phyloP scores from a whole-genome alignment of 306 rosid genomes.

The Albizia julibrissin region DNA sequence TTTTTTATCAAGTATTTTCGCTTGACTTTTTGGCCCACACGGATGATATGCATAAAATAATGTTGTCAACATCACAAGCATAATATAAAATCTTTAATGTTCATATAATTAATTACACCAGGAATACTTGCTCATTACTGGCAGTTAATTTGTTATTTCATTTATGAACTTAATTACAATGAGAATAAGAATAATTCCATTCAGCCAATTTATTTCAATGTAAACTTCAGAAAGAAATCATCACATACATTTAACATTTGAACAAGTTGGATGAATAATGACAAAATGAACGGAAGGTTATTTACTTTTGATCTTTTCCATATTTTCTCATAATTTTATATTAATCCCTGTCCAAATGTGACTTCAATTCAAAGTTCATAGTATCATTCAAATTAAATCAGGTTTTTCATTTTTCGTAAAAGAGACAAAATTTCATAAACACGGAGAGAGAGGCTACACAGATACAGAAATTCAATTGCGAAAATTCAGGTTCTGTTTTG shows the following conservation, averaged over 20 bases:
- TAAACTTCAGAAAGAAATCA: neutral
- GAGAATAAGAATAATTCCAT: neutral
- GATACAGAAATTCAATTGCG: neutral
- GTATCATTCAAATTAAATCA: neutral
- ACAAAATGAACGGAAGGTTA: neutral
- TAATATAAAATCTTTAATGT: neutral
- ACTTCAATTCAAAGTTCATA: neutral
- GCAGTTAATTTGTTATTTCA: neutral
- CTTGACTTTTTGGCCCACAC: neutral
- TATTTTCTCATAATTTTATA: neutral
- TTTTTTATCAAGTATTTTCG: neutral
- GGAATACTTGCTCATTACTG: neutral
- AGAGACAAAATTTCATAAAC: neutral
- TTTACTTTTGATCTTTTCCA: neutral
- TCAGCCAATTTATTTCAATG: neutral
- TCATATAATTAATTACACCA: slow-evolving; percentile 14
- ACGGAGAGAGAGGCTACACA: neutral
- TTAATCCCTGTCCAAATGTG: neutral
- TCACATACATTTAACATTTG: neutral
- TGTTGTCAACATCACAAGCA: slow-evolving; percentile 14
- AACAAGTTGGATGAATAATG: neutral
- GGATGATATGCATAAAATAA: neutral
- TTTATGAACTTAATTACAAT: neutral
- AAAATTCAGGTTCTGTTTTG: neutral
- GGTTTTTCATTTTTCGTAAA: neutral